Conservation (phyloP, 2,329 filamentous ascomycete genomes). For the Fusarium falciforme region DNA sequence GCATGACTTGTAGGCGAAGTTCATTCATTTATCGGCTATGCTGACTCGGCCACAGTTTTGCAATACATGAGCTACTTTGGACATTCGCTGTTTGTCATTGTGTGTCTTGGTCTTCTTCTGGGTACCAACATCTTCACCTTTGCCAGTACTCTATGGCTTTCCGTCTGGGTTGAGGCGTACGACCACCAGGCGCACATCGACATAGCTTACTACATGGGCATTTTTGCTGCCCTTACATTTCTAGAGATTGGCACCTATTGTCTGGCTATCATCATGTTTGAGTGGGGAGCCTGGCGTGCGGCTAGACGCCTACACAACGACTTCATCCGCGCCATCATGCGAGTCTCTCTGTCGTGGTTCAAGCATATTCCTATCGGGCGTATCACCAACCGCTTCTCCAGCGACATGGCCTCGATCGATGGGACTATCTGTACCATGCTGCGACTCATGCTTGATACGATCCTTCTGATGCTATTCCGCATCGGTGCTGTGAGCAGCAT, state of each 20-base stretch:
- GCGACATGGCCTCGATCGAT: conserved; percentile 68
- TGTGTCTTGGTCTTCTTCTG: conserved; percentile 54
- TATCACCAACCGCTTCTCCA: conserved; percentile 66
- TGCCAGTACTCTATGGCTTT: conserved; percentile 60
- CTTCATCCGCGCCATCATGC: conserved; percentile 64
- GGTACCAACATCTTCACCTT: conserved; percentile 56
- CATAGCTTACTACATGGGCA: conserved; percentile 63
- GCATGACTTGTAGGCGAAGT: conserved; percentile 55
- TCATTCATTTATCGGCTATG: background rate
- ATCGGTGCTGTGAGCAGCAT: conserved; percentile 61
- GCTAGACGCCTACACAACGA: conserved; percentile 63
- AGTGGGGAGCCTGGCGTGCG: conserved; percentile 68
- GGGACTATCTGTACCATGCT: conserved; percentile 59
- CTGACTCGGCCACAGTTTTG: conserved; percentile 51
- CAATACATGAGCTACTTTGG: conserved; percentile 65
- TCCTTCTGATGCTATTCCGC: conserved; percentile 57
- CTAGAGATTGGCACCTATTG: conserved; percentile 57
- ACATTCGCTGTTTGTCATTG: conserved; percentile 55
- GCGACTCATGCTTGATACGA: conserved; percentile 55
- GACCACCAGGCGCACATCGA: conserved; percentile 56
- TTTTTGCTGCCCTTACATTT: conserved; percentile 61
- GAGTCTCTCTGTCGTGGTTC: conserved; percentile 68
- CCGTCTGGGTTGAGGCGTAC: conserved; percentile 66
- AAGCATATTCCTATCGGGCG: conserved; percentile 64
- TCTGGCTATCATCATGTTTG: conserved; percentile 59